A percentile compares a stretch with the other conserved stretches of the same genome.
phyloP scores from a whole-genome alignment of 2,329 filamentous ascomycete genomes.

The Aspergillus sp. region DNA sequence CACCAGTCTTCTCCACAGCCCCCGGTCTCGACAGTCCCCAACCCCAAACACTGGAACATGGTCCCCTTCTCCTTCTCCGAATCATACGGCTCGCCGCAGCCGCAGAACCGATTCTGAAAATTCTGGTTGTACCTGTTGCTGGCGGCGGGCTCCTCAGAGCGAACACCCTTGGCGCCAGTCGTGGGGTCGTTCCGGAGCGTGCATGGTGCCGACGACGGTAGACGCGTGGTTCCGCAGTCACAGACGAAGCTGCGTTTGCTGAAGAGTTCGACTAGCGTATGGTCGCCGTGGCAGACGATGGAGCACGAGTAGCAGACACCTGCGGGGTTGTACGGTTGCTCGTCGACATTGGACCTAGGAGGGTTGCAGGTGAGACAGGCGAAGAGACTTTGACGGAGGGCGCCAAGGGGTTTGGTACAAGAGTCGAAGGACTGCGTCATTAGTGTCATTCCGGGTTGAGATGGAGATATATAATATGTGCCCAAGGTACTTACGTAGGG shows the following conservation, averaged over 20 bases:
- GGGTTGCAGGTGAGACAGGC: slow-evolving; percentile 92
- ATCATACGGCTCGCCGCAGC: slow-evolving; percentile 80
- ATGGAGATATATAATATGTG: too few relatives aligned
- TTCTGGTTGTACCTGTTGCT: slow-evolving; percentile 92
- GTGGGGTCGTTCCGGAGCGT: slow-evolving; percentile 61
- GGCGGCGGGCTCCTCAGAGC: slow-evolving; percentile 60
- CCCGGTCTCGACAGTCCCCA: slow-evolving; percentile 70
- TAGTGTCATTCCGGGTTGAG: neutral
- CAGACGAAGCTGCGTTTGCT: slow-evolving; percentile 92
- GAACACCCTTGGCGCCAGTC: slow-evolving; percentile 72
- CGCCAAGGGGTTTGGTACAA: slow-evolving; percentile 83
- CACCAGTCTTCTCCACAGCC: slow-evolving; percentile 98
- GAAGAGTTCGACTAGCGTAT: slow-evolving; percentile 91
- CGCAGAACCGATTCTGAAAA: slow-evolving; percentile 86
- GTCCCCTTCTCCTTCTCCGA: slow-evolving; percentile 84
- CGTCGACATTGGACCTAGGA: slow-evolving; percentile 54
- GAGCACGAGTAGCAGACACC: slow-evolving; percentile 96
- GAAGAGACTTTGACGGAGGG: slow-evolving; percentile 80
- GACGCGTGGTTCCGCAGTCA: slow-evolving; percentile 84
- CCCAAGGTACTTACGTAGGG: slow-evolving; percentile 61
- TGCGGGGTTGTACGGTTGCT: slow-evolving; percentile 58
- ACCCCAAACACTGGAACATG: slow-evolving; percentile 93
- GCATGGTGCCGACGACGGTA: slow-evolving; percentile 64
- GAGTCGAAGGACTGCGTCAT: slow-evolving; percentile 73
- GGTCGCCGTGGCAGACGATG: slow-evolving; percentile 91